Conservation (phyloP, 345 rosid species). For the Dipteronia sinensis region DNA sequence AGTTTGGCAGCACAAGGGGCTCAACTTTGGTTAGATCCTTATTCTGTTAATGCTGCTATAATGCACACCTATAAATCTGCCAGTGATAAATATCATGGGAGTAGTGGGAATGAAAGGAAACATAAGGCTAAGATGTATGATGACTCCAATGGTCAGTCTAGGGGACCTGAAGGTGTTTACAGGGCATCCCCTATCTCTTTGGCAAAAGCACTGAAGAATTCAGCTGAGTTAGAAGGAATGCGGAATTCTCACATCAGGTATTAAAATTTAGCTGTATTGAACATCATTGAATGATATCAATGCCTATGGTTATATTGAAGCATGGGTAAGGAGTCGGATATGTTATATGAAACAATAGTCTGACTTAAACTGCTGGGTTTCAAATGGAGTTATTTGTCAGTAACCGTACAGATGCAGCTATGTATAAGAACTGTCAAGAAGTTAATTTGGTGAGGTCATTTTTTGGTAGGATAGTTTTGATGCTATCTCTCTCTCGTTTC, state of each 20-base stretch:
- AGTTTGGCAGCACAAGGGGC: conserved; percentile 76
- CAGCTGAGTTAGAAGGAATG: conserved; percentile 88
- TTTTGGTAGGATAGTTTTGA: not conserved
- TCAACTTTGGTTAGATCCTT: conserved; percentile 82
- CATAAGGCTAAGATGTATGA: conserved; percentile 26
- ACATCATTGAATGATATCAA: not conserved
- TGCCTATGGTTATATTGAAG: not conserved
- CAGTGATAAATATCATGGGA: conserved; percentile 45
- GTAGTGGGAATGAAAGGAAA: conserved; percentile 35
- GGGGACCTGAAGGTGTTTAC: conserved; percentile 60
- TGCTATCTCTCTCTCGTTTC: too few species aligned
- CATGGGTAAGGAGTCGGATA: not conserved
- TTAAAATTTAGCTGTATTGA: conserved; percentile 10
- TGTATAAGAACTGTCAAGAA: not conserved
- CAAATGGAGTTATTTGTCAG: too few species aligned
- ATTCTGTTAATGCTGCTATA: conserved; percentile 82
- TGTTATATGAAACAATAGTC: not conserved
- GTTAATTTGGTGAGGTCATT: not conserved
- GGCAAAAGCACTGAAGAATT: conserved; percentile 84
- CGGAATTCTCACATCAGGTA: conserved; percentile 84
- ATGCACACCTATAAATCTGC: conserved; percentile 71
- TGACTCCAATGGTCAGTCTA: conserved; percentile 39
- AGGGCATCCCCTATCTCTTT: conserved; percentile 80
- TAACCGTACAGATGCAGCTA: not conserved
- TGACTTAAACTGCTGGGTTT: not conserved